A percentile compares a stretch with the other conserved stretches of the same genome.
phyloP scores from a whole-genome alignment of 768 basidiomycete species.

The Antrodiella citrinella region DNA sequence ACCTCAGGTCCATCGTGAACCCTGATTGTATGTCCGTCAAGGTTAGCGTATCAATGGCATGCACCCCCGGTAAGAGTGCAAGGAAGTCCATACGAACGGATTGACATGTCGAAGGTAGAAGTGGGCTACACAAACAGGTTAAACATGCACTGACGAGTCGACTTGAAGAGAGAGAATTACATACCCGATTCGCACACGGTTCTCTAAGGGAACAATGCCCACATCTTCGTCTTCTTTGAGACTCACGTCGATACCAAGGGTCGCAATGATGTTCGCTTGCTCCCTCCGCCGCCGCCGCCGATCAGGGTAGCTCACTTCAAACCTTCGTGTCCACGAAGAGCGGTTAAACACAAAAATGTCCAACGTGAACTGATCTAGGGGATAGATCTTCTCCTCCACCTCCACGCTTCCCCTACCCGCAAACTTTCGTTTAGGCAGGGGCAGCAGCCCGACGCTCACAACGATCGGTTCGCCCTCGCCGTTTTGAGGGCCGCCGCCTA shows the following conservation, averaged over 20 bases:
- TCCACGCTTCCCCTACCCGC: not conserved
- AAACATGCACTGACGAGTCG: too few relatives aligned
- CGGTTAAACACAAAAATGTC: conserved; percentile 88
- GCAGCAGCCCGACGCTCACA: conserved; percentile 55
- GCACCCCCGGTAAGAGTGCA: conserved; percentile 72
- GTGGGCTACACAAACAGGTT: conserved; percentile 51
- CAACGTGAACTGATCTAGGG: conserved; percentile 67
- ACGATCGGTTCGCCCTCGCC: conserved; percentile 50
- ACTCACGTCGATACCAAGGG: conserved; percentile 6
- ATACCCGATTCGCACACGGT: conserved; percentile 73
- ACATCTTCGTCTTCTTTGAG: conserved; percentile 29
- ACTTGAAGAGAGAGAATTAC: conserved; percentile 22
- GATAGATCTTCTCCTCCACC: conserved; percentile 44
- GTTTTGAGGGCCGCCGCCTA: conserved; percentile 9
- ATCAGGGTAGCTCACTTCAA: conserved; percentile 68
- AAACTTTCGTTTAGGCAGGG: conserved; percentile 9
- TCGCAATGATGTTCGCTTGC: conserved; percentile 1
- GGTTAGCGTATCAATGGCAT: conserved; percentile 62
- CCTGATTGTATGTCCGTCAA: conserved; percentile 72
- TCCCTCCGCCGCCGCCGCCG: conserved; percentile 35
- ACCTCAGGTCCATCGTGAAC: conserved; percentile 69
- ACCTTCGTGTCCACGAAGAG: conserved; percentile 64
- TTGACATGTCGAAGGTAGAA: conserved; percentile 76
- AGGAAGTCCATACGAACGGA: conserved; percentile 83
- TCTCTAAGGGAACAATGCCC: conserved; percentile 70